Evolutionary conservation across 257 asterid species (phyloP).

Genomic region (Plectranthus barbatus): DNA sequence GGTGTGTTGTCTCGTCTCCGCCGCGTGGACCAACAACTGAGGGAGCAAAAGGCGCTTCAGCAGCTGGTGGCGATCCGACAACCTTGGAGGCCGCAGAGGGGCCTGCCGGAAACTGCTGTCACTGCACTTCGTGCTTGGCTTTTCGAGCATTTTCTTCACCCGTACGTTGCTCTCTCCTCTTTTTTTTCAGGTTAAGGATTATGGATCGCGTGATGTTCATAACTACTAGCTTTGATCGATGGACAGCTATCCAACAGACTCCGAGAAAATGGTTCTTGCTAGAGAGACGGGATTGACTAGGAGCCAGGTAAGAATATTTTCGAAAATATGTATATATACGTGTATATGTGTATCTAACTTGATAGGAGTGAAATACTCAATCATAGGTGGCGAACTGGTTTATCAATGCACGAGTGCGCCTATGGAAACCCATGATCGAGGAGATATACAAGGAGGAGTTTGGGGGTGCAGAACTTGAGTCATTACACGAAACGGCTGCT

Average conservation of each 20-base stretch:
- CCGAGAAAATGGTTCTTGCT: conserved; percentile 67
- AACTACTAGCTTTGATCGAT: not conserved
- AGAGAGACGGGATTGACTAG: conserved; percentile 72
- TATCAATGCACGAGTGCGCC: not conserved
- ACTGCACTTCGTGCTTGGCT: conserved; percentile 63
- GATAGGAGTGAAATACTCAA: no score
- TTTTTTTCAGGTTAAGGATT: no score
- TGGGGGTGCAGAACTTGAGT: no score
- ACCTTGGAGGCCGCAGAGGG: conserved; percentile 90
- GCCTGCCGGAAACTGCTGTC: conserved; percentile 76
- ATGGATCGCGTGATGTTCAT: no score
- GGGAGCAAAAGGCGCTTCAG: conserved; percentile 59
- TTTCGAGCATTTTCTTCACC: conserved; percentile 90
- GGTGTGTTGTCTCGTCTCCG: conserved; percentile 56
- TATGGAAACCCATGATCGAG: not conserved
- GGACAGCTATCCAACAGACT: conserved; percentile 70
- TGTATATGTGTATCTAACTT: no score
- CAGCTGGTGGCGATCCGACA: conserved; percentile 44
- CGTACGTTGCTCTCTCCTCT: no score
- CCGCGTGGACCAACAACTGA: conserved; percentile 30
- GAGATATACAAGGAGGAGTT: not conserved
- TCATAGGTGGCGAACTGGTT: not conserved
- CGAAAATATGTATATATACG: no score
- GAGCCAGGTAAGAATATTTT: conserved; percentile 44
- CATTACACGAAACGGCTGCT: no score